phyloP scores from a whole-genome alignment of 108 stramenopile genomes.

The Skeletonema menzelii region DNA sequence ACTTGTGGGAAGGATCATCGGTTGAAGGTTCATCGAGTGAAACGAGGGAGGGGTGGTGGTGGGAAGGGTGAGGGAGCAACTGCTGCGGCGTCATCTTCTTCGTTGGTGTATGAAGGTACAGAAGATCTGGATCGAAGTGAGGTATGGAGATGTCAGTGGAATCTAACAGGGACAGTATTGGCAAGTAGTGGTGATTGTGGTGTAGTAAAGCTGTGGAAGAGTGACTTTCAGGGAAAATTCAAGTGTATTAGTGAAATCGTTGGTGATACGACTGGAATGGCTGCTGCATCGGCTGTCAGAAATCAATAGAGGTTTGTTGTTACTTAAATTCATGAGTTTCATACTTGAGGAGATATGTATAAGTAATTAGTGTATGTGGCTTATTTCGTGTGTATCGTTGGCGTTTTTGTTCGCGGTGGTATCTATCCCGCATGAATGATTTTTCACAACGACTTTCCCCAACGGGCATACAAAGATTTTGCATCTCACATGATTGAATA shows the following conservation, averaged over 20 bases:
- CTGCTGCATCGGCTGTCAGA: not conserved
- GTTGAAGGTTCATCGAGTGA: constrained; percentile 46
- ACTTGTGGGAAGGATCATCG: constrained; percentile 54
- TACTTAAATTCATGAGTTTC: too few species aligned
- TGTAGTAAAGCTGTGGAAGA: constrained; percentile 75
- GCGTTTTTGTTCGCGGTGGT: not conserved
- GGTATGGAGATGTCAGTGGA: constrained; percentile 86
- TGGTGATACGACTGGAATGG: constrained; percentile 18
- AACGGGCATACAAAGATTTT: not conserved
- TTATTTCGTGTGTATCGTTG: not conserved
- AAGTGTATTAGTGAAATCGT: constrained; percentile 71
- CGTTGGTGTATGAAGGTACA: constrained; percentile 69
- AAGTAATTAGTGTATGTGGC: too few species aligned
- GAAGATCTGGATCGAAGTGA: constrained; percentile 49
- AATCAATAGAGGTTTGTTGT: constrained; percentile 4
- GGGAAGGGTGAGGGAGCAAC: constrained; percentile 15
- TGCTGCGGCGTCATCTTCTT: constrained; percentile 1
- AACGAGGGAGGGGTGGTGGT: constrained; percentile 21
- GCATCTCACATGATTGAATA: not conserved
- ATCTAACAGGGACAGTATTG: constrained; percentile 92
- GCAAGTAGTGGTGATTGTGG: constrained; percentile 86
- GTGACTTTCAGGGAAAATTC: constrained; percentile 68
- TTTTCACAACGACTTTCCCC: not conserved
- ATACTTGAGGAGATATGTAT: too few species aligned
- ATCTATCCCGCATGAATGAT: not conserved